Conservation (phyloP, 768 basidiomycete genomes). For the Cyclocybe aegerita region DNA sequence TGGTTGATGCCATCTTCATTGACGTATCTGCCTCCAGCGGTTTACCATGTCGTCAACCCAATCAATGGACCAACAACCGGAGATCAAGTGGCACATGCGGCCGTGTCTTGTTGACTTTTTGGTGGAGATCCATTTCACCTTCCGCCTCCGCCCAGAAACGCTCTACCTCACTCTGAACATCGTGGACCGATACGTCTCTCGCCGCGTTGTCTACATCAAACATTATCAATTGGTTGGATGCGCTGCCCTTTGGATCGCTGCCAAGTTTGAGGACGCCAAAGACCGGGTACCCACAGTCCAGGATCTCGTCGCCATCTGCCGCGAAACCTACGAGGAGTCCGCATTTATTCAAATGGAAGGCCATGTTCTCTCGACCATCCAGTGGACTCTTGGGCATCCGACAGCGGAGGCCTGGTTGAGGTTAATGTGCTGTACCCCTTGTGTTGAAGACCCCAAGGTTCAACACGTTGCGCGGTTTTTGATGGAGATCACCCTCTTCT, state of each 20-base stretch:
- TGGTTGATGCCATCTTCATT: constrained; percentile 15
- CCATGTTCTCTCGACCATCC: constrained; percentile 93
- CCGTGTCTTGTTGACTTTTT: constrained; percentile 98
- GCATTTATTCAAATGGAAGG: constrained; percentile 99
- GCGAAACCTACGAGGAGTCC: constrained; percentile 93
- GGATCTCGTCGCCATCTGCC: constrained; percentile 93
- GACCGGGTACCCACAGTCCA: constrained; percentile 96
- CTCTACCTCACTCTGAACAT: constrained; percentile 98
- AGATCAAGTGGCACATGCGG: constrained; percentile 99
- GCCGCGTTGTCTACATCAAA: constrained; percentile 97
- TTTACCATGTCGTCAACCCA: constrained; percentile 89
- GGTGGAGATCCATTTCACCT: constrained; percentile 97
- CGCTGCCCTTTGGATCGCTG: constrained; percentile 97
- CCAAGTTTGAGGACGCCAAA: constrained; percentile 99
- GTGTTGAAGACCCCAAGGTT: constrained; percentile 82
- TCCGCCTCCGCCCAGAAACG: constrained; percentile 96
- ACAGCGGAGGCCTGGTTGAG: constrained; percentile 98
- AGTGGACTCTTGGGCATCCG: constrained; percentile 96
- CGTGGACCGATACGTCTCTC: constrained; percentile 98
- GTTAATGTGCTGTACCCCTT: constrained; percentile 71
- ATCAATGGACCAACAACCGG: constrained; percentile 99
- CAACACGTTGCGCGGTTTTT: constrained; percentile 96
- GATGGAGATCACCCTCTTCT: constrained; percentile 99
- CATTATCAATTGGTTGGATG: constrained; percentile 99
- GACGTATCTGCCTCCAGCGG: constrained; percentile 43